Conservation (phyloP, 257 asterid genomes). For the Fraxinus cuspidata region DNA sequence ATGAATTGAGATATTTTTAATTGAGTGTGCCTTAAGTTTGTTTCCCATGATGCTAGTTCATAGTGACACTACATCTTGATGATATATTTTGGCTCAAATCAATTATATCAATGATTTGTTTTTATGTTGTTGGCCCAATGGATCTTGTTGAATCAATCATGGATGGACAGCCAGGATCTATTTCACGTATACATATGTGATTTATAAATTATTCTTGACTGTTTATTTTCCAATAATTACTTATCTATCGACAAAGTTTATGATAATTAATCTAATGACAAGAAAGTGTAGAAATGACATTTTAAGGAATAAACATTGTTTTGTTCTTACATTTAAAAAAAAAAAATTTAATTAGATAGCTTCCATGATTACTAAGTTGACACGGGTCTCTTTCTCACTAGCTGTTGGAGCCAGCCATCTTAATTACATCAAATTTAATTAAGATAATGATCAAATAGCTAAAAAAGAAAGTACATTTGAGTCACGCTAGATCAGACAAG, state of each 20-base stretch:
- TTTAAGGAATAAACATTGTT: neutral
- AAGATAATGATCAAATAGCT: neutral
- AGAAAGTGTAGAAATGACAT: neutral
- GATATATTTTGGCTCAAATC: neutral
- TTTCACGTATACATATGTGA: neutral
- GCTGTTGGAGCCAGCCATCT: neutral
- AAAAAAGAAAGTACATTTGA: neutral
- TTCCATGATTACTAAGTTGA: neutral
- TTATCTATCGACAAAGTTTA: neutral
- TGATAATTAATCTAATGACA: neutral
- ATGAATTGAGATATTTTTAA: too few relatives aligned
- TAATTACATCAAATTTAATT: neutral
- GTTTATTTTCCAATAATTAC: neutral
- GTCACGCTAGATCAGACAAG: too few relatives aligned
- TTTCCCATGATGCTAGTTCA: too few relatives aligned
- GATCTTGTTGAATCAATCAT: neutral
- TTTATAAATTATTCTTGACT: neutral
- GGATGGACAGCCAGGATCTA: neutral
- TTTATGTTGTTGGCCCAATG: neutral
- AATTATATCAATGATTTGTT: neutral
- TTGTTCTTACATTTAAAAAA: neutral
- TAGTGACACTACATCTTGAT: neutral
- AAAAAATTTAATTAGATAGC: slow-evolving; percentile 1
- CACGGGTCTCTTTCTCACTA: slow-evolving; percentile 2
- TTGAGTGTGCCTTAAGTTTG: too few relatives aligned